phyloP scores from a whole-genome alignment of 2,329 filamentous ascomycete genomes.

The Neobulgaria alba region DNA sequence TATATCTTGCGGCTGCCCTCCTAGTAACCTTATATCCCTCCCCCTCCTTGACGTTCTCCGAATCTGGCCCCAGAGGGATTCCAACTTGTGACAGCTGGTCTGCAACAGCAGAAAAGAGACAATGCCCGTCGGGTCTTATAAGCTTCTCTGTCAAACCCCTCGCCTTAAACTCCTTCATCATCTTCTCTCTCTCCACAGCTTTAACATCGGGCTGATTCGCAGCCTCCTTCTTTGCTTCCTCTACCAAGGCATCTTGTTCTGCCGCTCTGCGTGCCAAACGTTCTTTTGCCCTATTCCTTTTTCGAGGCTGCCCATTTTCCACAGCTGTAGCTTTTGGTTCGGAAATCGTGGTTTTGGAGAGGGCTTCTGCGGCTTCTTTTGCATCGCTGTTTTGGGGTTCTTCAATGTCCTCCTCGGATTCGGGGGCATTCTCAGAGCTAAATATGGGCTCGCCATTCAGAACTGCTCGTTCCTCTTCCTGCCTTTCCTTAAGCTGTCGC shows the following conservation, averaged over 20 bases:
- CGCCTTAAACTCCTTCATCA: slow-evolving; percentile 57
- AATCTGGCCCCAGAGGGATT: slow-evolving; percentile 34
- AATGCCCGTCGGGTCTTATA: slow-evolving; percentile 87
- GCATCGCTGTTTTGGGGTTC: slow-evolving; percentile 8
- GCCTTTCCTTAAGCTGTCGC: slow-evolving; percentile 54
- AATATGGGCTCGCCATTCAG: slow-evolving; percentile 27
- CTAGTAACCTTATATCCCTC: slow-evolving; percentile 60
- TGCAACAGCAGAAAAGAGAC: slow-evolving; percentile 84
- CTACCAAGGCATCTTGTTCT: slow-evolving; percentile 63
- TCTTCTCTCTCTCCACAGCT: slow-evolving; percentile 57
- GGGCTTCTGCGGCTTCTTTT: slow-evolving; percentile 13
- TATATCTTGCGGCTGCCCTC: slow-evolving; percentile 66
- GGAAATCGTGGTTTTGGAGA: slow-evolving; percentile 18
- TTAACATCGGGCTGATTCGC: slow-evolving; percentile 64
- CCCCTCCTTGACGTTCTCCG: slow-evolving; percentile 26
- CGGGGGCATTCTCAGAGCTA: neutral
- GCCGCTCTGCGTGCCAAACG: slow-evolving; percentile 82
- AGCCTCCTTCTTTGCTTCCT: slow-evolving; percentile 67
- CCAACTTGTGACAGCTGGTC: slow-evolving; percentile 60
- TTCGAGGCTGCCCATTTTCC: slow-evolving; percentile 33
- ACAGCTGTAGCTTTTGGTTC: slow-evolving; percentile 13
- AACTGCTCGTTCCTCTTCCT: slow-evolving; percentile 49
- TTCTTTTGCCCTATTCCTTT: slow-evolving; percentile 86
- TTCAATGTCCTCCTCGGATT: slow-evolving; percentile 3
- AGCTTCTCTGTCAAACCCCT: slow-evolving; percentile 64